Conservation (phyloP, 2,329 filamentous ascomycete genomes). For the Bimuria novae-zelandiae region DNA sequence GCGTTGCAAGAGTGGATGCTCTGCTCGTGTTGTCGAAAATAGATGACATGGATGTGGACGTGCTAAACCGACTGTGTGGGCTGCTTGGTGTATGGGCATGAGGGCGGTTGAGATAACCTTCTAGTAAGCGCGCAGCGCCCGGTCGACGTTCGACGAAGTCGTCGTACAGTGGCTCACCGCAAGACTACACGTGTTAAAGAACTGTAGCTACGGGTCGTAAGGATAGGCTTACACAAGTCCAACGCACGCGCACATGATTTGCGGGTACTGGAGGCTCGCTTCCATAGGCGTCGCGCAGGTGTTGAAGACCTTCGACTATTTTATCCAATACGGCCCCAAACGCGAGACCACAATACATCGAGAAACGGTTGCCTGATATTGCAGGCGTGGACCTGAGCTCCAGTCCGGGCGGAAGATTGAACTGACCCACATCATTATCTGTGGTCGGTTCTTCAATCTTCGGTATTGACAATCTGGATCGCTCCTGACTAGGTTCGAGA, state of each 20-base stretch:
- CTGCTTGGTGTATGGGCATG: conserved; percentile 29
- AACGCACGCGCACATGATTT: conserved; percentile 41
- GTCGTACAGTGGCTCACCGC: conserved; percentile 43
- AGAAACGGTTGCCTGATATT: conserved; percentile 13
- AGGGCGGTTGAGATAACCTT: conserved; percentile 45
- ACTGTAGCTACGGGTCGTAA: background rate
- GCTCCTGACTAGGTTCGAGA: background rate
- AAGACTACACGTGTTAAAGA: conserved; percentile 23
- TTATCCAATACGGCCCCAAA: conserved; percentile 28
- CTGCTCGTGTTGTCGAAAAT: conserved; percentile 33
- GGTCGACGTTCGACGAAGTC: conserved; percentile 45
- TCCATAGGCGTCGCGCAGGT: conserved; percentile 29
- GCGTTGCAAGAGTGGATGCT: conserved; percentile 34
- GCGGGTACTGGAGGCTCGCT: conserved; percentile 35
- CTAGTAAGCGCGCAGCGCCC: conserved; percentile 46
- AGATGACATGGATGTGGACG: conserved; percentile 31
- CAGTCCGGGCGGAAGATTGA: conserved; percentile 24
- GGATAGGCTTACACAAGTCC: conserved; percentile 38
- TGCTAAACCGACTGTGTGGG: conserved; percentile 28
- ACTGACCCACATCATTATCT: conserved; percentile 22
- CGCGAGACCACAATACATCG: conserved; percentile 28
- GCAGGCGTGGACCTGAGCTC: conserved; percentile 24
- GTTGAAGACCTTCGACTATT: conserved; percentile 23
- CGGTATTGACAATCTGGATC: conserved; percentile 10
- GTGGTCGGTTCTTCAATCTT: conserved; percentile 20